Base-by-base conservation (phyloP, 2,329 filamentous ascomycete genomes). In the Colletotrichum orchidophilum region DNA sequence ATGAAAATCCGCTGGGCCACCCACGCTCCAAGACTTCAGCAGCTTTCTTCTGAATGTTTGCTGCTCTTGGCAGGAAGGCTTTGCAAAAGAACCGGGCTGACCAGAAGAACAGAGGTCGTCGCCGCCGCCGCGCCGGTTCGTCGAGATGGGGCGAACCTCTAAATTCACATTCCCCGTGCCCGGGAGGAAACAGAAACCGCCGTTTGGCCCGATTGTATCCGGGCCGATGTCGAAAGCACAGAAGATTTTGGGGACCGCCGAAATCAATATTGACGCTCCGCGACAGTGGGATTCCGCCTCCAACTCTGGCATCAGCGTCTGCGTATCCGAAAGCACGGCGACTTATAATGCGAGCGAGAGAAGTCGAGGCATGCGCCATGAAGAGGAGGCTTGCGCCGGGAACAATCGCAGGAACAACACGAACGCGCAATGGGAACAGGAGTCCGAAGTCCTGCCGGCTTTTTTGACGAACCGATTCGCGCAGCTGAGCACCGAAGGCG, bases 101-200 rank as follows among this genome's bases (percentile, higher is more conserved):
- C 64, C 33, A 24, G 42, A 52, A 18, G 33, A 29, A 62, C 42
- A 73, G 70, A 57, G 49, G 54, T 61, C 53, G 50, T 57, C 57
- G 46, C 52, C 49, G 50, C 58, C 57, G 46, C 52, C 49, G 26
- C 9, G 50, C 33, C 27, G 24, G 46, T 57, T 58, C 66, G 42
- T 63, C 70, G 74, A 63, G 27, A 84, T 85, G 83, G 80, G 80
- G 58, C 77, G 79, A 66, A 80, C 77, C 68, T 82, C 80, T 27
- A 86, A 84, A 69, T 87, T 88, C 74, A 83, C 79, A 49, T 87
- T 88, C 62, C 82, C 85, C 33, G 77, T 87, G 18, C 82, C 85
- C 63, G 82, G 86, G 63, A 84, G 86, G 71, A 84, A 79, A 69
- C 76, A 81, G 69, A 88, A 85, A 76, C 79, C 80, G 42, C 60